Percentiles rank a stretch among this genome's conserved stretches.
Conservation (phyloP, 2,329 filamentous ascomycete species). For the Didymosphaeria variabile region DNA sequence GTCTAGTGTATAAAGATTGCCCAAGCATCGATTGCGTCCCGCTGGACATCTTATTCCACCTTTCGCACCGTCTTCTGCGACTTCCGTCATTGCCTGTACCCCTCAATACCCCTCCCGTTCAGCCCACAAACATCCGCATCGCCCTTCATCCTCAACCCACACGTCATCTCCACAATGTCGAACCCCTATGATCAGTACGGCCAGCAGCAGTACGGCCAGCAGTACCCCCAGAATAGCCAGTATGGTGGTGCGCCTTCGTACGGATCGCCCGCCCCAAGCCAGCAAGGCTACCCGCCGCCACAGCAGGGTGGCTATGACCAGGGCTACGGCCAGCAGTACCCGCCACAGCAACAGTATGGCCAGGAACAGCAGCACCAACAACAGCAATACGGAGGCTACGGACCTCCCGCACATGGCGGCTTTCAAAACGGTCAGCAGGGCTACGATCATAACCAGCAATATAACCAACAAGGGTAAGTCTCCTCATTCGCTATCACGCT, state of each 20-base stretch:
- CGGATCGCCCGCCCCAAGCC: constrained; percentile 40
- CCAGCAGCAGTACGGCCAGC: constrained; percentile 40
- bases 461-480: constrained; percentile 49
- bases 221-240: constrained; percentile 42
- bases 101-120: constrained; percentile 23
- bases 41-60: constrained; percentile 23
- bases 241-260: constrained; percentile 24
- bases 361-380: constrained; percentile 40
- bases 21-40: constrained; percentile 20
- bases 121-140: constrained; percentile 13
- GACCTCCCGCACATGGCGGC: constrained; percentile 58
- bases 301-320: constrained; percentile 43
- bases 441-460: constrained; percentile 44
- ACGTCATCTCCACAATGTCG: constrained; percentile 54
- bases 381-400: constrained; percentile 52
- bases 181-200: constrained; percentile 61
- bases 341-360: constrained; percentile 48
- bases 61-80: constrained; percentile 7
- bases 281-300: constrained; percentile 39
- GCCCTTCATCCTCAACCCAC: constrained; percentile 10
- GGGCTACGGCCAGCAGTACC: constrained; percentile 37
- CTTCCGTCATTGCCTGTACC: constrained; percentile 17
- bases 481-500: constrained; percentile 6
- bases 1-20: constrained; percentile 20
- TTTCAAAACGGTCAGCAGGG: constrained; percentile 57